A percentile compares a stretch with the other conserved stretches of the same genome.
Evolutionary conservation across 2,329 filamentous ascomycete genomes (phyloP).

Genomic region (Juglanconis oblonga): DNA sequence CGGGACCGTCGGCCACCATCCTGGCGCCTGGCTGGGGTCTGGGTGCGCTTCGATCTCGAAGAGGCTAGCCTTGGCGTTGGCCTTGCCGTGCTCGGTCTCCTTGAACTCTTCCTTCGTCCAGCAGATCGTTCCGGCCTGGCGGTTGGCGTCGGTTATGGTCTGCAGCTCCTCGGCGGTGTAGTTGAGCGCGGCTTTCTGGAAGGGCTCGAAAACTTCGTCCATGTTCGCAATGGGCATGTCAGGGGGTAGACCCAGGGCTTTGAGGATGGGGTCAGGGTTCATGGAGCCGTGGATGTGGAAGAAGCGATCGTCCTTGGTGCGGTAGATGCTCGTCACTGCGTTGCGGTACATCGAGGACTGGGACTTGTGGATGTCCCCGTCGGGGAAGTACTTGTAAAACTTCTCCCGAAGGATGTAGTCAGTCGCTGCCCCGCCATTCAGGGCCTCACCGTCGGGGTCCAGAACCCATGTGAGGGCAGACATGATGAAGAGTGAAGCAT

Average conservation of each 20-base stretch:
- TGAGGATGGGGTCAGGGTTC: slow-evolving; percentile 19
- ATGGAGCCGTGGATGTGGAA: slow-evolving; percentile 22
- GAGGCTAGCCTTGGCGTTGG: slow-evolving; percentile 21
- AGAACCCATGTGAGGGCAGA: slow-evolving; percentile 29
- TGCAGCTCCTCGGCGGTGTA: slow-evolving; percentile 21
- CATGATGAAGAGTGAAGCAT: slow-evolving; percentile 42
- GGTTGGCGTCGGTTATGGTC: slow-evolving; percentile 22
- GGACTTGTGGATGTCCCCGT: slow-evolving; percentile 22
- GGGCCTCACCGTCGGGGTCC: not conserved
- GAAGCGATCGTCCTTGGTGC: slow-evolving; percentile 20
- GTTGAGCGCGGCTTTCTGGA: slow-evolving; percentile 20
- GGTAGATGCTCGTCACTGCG: slow-evolving; percentile 27
- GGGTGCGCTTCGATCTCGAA: slow-evolving; percentile 23
- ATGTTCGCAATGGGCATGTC: slow-evolving; percentile 10
- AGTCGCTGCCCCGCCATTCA: not conserved
- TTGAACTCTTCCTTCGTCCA: slow-evolving; percentile 26
- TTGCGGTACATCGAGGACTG: slow-evolving; percentile 6
- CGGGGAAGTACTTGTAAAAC: slow-evolving; percentile 21
- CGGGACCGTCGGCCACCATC: slow-evolving; percentile 39
- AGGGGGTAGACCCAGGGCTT: slow-evolving; percentile 16
- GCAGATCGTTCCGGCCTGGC: slow-evolving; percentile 27
- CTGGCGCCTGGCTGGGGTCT: slow-evolving; percentile 25
- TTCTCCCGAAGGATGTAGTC: not conserved
- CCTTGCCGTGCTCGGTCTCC: slow-evolving; percentile 26
- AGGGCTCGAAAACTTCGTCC: slow-evolving; percentile 4